Evolutionary conservation across 1,284 basidiomycete genomes (phyloP), one percentile per base, ranked within the genome.

Genomic region (Sanghuangporus sanghuang): DNA sequence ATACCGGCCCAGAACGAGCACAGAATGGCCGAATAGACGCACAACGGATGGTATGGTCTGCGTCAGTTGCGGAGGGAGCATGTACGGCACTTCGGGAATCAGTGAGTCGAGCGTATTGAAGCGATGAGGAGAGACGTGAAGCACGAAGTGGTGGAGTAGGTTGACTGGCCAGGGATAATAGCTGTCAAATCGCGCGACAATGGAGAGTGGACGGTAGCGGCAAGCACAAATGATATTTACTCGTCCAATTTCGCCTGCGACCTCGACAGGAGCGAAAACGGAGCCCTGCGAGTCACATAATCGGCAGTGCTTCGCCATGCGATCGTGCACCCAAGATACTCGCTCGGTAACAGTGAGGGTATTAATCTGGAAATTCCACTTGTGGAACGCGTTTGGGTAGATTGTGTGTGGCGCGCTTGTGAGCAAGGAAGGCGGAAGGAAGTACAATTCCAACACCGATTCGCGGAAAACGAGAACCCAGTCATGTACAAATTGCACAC

Each of bases 151-250:
- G 66, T 88, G 85, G 12, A 89, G 75, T 46, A 85, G 73, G 71
- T 89, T 89, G 64, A 85, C 80, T 0, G 86, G 85, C 87, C 86
- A 89, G 4, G 85, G 86, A 65, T 81, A 84, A 62, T 75, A 77
- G 69, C 81, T 85, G 12, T 80, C 80, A 68, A 84, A 88, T 12
- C 87, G 83, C 27, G 87, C 69, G 50, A 85, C 75, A 23, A 87
- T 74, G 64, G 80, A 80, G 64, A 88, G 77, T 0, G 78, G 72
- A 1, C 73, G 72, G n/a, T 71, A 67, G 16, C 63, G 67, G 46
- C 60, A 63, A 42, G 36, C 35, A 49, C 61, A 63, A 5, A n/a
- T 40, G 42, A 54, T 23, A 32, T 14, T 57, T 16, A 7, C 11
- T 16, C 14, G 23, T 36, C 42, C n/a, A 12, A 32, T 36, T 9